A percentile compares a stretch with the other conserved stretches of the same genome.
phyloP scores from a whole-genome alignment of 2,329 filamentous ascomycete species.

The Fusarium anguioides region DNA sequence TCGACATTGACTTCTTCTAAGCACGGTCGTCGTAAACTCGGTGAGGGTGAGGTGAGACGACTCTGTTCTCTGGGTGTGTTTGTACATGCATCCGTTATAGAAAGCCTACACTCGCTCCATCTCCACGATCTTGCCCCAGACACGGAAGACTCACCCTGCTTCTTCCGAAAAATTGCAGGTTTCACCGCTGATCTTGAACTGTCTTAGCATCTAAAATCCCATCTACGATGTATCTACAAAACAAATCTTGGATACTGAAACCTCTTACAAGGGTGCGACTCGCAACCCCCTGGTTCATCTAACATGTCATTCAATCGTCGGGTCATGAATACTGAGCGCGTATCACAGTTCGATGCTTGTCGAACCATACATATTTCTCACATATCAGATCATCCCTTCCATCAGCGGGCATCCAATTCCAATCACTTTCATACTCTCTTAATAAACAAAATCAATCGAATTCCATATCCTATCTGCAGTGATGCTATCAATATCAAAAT shows the following conservation, averaged over 20 bases:
- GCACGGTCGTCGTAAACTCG: background rate
- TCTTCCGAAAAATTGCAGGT: slow-evolving; percentile 38
- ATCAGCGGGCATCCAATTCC: background rate
- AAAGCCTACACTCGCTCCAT: background rate
- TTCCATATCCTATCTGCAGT: slow-evolving; percentile 2
- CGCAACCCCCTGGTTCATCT: background rate
- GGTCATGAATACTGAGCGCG: background rate
- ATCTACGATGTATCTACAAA: background rate
- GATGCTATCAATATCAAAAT: slow-evolving; percentile 21
- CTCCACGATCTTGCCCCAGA: slow-evolving; percentile 17
- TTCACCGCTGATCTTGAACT: slow-evolving; percentile 36
- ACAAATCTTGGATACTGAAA: background rate
- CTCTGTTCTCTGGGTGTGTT: background rate
- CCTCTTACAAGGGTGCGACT: background rate
- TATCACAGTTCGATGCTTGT: background rate
- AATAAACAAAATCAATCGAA: slow-evolving; percentile 1
- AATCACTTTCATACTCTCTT: background rate
- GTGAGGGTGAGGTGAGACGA: background rate
- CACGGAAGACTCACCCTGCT: slow-evolving; percentile 29
- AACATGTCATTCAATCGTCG: background rate
- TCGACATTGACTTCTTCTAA: background rate
- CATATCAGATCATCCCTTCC: slow-evolving; percentile 1
- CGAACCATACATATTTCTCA: background rate
- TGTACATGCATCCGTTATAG: background rate
- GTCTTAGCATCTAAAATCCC: background rate